Percentiles rank a stretch among this genome's conserved stretches.
Evolutionary conservation across 768 basidiomycete species (phyloP).

Genomic region (Boletus speciosus): DNA sequence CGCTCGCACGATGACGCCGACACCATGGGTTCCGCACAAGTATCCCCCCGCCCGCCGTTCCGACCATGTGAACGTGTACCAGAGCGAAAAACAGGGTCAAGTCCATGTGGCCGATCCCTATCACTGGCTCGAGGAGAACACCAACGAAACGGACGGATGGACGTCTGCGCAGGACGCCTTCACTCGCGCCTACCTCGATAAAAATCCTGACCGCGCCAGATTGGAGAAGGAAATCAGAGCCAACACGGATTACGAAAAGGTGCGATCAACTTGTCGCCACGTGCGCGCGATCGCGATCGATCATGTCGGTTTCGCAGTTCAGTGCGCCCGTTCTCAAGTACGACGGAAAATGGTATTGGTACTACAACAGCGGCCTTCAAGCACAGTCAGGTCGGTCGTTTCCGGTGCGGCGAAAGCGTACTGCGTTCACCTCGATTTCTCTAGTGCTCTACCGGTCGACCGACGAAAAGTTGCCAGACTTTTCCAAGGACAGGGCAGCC

Average conservation of each 20-base stretch:
- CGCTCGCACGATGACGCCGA: conserved; percentile 34
- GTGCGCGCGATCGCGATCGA: background rate
- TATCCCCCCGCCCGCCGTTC: conserved; percentile 68
- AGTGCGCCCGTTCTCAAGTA: conserved; percentile 56
- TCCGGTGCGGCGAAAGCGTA: background rate
- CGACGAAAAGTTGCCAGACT: conserved; percentile 50
- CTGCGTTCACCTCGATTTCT: background rate
- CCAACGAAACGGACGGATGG: conserved; percentile 64
- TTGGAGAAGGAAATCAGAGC: conserved; percentile 57
- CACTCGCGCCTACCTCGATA: conserved; percentile 58
- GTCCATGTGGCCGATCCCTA: conserved; percentile 70
- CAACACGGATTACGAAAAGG: conserved; percentile 52
- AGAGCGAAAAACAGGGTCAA: conserved; percentile 57
- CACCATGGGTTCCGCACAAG: conserved; percentile 50
- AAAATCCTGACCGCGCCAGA: conserved; percentile 54
- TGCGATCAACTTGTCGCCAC: conserved; percentile 12
- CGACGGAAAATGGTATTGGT: conserved; percentile 80
- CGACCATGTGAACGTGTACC: conserved; percentile 66
- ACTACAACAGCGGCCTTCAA: conserved; percentile 73
- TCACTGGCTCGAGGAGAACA: conserved; percentile 66
- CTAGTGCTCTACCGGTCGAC: conserved; percentile 62
- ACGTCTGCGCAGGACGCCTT: conserved; percentile 55
- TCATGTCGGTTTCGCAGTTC: conserved; percentile 42
- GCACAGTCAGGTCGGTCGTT: conserved; percentile 47
- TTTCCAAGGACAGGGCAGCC: conserved; percentile 40